Base-by-base conservation (phyloP, 2,329 filamentous ascomycete species). In the Fusarium sp. region DNA sequence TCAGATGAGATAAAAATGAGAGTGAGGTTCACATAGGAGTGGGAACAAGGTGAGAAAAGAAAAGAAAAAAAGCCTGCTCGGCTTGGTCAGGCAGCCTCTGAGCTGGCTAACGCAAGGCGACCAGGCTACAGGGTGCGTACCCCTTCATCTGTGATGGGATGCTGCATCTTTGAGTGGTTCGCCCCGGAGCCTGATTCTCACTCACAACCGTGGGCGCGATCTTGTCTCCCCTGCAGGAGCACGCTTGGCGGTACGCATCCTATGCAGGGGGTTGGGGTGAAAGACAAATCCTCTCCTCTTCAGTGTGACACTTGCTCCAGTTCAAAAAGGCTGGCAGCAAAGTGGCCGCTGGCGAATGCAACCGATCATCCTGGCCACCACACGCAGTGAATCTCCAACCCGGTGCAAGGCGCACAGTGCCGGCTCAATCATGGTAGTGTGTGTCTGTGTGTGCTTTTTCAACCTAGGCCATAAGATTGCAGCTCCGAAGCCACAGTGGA, bases 21-120 rank as follows among this genome's bases (percentile, higher is more conserved):
- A 27, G 42, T 27, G 2, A 14, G 22, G 8, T 25, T 47, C 14
- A 42, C 11, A 25, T 22, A 14, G 13, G 7, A 47, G 42, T 14
- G 42, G 20, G 25, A n/a, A 18, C 18, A 47, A 47, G 22, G 22
- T 16, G 20, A 47, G 42, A 25, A 25, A 16, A 47, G 14, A 47
- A 47, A 47, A 9, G 6, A 42, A 20, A 22, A 45, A 22, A 45
- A 22, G 6, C 5, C n/a, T 45, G 40, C 10, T 22, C 5, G n/a
- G 40, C n/a, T 45, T 45, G 20, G 11, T 11, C 14, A 16, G 36
- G 33, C 16, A 22, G 22, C 45, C 13, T 11, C 20, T n/a, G 42
- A 52, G 63, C 58, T 68, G 56, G 27, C 56, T 57, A 45, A 50
- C 38, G 31, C 33, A 57, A 73, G 58, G 70, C 70, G 56, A 60